Percentiles rank a stretch among this genome's conserved stretches.
These are phyloP conservation scores for Geotrichum carabidarum DNA, from an alignment of 1,139 yeast species.

Conservation along the genomic window DNA sequence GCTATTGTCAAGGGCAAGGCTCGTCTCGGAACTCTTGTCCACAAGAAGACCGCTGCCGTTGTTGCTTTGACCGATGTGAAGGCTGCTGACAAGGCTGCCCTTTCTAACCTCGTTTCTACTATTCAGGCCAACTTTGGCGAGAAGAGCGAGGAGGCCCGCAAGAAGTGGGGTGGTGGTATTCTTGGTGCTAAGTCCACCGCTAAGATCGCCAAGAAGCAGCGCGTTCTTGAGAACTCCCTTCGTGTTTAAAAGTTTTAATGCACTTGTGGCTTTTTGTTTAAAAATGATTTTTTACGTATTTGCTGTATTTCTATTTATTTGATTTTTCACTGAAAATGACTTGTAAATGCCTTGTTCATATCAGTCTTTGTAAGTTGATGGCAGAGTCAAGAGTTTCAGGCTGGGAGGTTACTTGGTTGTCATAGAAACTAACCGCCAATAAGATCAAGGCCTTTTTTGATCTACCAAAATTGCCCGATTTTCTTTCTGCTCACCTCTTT, in stretches of 20 bases:
- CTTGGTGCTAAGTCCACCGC: slow-evolving; percentile 90
- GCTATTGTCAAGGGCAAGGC: slow-evolving; percentile 98
- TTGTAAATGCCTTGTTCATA: neutral
- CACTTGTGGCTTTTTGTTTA: neutral
- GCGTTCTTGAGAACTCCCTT: slow-evolving; percentile 15
- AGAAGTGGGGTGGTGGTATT: slow-evolving; percentile 99
- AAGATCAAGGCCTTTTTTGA: neutral
- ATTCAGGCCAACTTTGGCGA: slow-evolving; percentile 87
- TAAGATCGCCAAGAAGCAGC: slow-evolving; percentile 53
- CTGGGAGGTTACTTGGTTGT: neutral
- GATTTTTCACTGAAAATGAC: neutral
- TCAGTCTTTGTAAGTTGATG: neutral
- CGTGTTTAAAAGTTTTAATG: slow-evolving; percentile 12
- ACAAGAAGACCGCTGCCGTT: slow-evolving; percentile 94
- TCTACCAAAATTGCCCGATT: slow-evolving; percentile 1
- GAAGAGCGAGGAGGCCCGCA: slow-evolving; percentile 90
- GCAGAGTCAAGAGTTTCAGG: no score
- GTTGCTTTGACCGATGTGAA: slow-evolving; percentile 94
- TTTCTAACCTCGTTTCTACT: slow-evolving; percentile 87
- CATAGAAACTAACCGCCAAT: neutral
- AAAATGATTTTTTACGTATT: neutral
- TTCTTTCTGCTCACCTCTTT: neutral
- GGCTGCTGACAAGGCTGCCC: slow-evolving; percentile 90
- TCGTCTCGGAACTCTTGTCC: slow-evolving; percentile 94
- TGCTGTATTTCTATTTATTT: neutral